Percentiles rank a stretch among this genome's conserved stretches.
These are phyloP conservation scores for Colletotrichum karsti DNA, from an alignment of 2,329 filamentous ascomycete species.

Conservation along the genomic window DNA sequence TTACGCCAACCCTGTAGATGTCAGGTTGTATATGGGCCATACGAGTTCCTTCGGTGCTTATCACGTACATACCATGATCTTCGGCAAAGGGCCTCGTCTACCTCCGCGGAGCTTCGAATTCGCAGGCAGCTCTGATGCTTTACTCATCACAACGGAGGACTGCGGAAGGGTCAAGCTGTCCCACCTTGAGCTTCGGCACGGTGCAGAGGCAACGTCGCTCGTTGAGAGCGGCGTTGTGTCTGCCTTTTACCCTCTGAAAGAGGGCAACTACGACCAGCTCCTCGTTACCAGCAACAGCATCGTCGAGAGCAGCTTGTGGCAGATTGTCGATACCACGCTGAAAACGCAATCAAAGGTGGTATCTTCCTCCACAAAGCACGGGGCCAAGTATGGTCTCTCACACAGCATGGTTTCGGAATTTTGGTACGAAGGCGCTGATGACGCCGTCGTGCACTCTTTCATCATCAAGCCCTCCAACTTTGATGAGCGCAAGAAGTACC, in stretches of 20 bases:
- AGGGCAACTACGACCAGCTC: constrained; percentile 37
- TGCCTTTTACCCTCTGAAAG: constrained; percentile 36
- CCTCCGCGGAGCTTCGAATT: constrained; percentile 45
- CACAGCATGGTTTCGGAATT: constrained; percentile 48
- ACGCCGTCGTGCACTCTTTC: constrained; percentile 47
- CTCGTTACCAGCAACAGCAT: constrained; percentile 47
- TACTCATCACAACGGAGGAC: constrained; percentile 44
- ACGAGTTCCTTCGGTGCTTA: constrained; percentile 36
- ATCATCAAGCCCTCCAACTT: constrained; percentile 48
- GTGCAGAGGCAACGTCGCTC: constrained; percentile 36
- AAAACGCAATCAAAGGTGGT: constrained; percentile 35
- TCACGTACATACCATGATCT: constrained; percentile 38
- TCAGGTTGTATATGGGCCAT: constrained; percentile 41
- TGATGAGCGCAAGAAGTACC: constrained; percentile 44
- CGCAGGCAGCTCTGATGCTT: constrained; percentile 37
- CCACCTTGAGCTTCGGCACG: constrained; percentile 40
- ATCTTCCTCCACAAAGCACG: constrained; percentile 40
- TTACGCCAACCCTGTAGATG: constrained; percentile 33
- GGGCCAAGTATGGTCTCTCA: constrained; percentile 42
- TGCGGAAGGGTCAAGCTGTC: constrained; percentile 43
- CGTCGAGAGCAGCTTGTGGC: constrained; percentile 47
- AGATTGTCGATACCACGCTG: constrained; percentile 39
- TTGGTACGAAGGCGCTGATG: constrained; percentile 47
- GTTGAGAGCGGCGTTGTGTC: constrained; percentile 37
- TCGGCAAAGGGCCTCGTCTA: constrained; percentile 36